Evolutionary conservation across 2,329 filamentous ascomycete genomes (phyloP).

Genomic region (Xylaria sp.): DNA sequence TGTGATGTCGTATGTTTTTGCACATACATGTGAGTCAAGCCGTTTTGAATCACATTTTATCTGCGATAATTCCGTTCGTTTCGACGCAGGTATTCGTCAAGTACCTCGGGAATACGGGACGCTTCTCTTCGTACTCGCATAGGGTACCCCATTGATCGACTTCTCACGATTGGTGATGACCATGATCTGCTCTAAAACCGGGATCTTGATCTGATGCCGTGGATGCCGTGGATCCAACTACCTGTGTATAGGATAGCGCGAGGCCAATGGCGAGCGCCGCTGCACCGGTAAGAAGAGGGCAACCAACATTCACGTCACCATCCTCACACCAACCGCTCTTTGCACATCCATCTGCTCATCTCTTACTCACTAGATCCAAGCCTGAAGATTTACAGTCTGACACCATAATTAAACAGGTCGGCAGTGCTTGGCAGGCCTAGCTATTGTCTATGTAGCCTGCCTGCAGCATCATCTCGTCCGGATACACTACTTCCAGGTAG

Average conservation of each 20-base stretch:
- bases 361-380: no score
- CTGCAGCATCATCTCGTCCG: background rate
- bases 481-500: background rate
- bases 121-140: background rate
- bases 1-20: background rate
- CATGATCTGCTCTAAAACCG: background rate
- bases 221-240: background rate
- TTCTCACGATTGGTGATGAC: background rate
- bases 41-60: no score
- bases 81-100: background rate
- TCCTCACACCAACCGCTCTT: background rate
- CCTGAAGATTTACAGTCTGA: background rate
- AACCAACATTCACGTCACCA: background rate
- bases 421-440: background rate
- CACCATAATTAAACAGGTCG: background rate
- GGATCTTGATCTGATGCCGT: background rate
- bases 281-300: background rate
- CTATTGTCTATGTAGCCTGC: background rate
- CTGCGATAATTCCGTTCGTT: no score
- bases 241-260: background rate
- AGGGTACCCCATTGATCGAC: background rate
- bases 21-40: background rate
- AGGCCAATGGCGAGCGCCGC: background rate
- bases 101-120: background rate
- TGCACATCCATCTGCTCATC: background rate